phyloP scores from a whole-genome alignment of 2,329 filamentous ascomycete species.

The Alternaria novae-zelandiae region DNA sequence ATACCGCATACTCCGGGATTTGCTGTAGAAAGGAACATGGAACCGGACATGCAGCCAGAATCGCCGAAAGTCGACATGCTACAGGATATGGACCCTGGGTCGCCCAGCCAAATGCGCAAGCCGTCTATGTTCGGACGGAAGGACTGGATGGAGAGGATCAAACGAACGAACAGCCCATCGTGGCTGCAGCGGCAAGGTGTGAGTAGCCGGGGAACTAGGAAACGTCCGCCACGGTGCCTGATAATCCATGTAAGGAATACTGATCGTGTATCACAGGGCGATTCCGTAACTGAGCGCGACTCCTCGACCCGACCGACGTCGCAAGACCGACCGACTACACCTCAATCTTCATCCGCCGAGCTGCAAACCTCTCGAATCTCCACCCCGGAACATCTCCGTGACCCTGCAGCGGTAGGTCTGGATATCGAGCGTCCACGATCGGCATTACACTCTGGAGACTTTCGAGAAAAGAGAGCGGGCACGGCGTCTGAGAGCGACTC shows the following conservation, averaged over 20 bases:
- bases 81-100: constrained; percentile 16
- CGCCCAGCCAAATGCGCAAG: constrained; percentile 30
- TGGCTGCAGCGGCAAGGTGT: constrained; percentile 70
- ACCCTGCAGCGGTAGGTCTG: constrained; percentile 44
- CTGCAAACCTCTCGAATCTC: constrained; percentile 42
- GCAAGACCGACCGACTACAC: constrained; percentile 38
- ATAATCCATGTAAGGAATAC: constrained; percentile 1
- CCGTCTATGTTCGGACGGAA: constrained; percentile 64
- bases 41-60: constrained; percentile 13
- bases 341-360: constrained; percentile 45
- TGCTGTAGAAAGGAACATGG: constrained; percentile 11
- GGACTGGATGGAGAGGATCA: constrained; percentile 83
- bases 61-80: constrained; percentile 3
- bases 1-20: constrained; percentile 21
- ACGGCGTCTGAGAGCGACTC: constrained; percentile 16
- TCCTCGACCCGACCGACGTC: constrained; percentile 27
- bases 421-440: constrained; percentile 85
- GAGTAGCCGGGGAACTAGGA: constrained; percentile 16
- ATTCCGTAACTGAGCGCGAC: constrained; percentile 14
- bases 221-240: neutral
- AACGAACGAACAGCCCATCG: constrained; percentile 75
- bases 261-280: constrained; percentile 28
- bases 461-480: constrained; percentile 56
- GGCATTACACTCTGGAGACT: constrained; percentile 68
- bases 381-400: constrained; percentile 34